phyloP scores from a whole-genome alignment of 1,139 yeast genomes.

The Saccharomycopsis hybrid region DNA sequence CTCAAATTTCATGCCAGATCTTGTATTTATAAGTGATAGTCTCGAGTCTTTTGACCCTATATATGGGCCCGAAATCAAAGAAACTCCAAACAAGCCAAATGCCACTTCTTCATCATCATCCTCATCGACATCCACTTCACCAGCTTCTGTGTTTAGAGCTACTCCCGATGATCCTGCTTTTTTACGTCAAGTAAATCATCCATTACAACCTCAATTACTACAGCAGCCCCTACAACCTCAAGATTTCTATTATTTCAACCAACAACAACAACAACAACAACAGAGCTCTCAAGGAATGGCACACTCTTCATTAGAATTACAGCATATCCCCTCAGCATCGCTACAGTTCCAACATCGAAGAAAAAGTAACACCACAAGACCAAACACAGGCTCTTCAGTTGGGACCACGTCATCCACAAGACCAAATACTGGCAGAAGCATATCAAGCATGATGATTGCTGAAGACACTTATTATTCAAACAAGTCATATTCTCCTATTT shows the following conservation, averaged over 20 bases:
- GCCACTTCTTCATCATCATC: background rate
- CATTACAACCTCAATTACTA: background rate
- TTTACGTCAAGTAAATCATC: background rate
- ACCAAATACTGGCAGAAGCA: conserved; percentile 9
- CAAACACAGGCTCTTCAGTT: conserved; percentile 2
- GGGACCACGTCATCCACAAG: conserved; percentile 3
- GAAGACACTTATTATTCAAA: background rate
- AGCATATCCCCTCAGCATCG: background rate
- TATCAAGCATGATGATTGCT: conserved; percentile 3
- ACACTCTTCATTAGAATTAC: no score
- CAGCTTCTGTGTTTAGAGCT: no score
- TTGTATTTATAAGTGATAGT: conserved; percentile 18
- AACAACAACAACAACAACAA: background rate
- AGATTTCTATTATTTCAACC: background rate
- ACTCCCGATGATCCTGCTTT: background rate
- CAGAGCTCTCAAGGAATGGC: background rate
- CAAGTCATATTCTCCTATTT: conserved; percentile 1
- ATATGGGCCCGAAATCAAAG: conserved; percentile 14
- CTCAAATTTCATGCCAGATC: conserved; percentile 2
- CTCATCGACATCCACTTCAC: no score
- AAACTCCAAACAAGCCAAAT: background rate
- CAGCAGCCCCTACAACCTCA: background rate
- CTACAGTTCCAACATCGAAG: background rate
- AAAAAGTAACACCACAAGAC: conserved; percentile 2
- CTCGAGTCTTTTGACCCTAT: conserved; percentile 17